Conservation (phyloP, 257 asterid species). For the Paulownia fortunei region DNA sequence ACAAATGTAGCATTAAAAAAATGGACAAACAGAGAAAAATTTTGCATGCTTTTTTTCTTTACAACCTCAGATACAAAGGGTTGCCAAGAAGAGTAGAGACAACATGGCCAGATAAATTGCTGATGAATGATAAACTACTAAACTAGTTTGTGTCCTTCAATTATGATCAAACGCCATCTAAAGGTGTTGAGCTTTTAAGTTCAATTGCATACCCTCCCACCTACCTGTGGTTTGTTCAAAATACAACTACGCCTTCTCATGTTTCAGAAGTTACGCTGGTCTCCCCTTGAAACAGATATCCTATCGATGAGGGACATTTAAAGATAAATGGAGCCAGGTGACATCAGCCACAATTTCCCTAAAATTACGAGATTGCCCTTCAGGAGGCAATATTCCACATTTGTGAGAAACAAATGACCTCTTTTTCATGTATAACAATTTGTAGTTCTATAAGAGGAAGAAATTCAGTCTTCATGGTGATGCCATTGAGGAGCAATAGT, state of each 20-base stretch:
- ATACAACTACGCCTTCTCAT: not conserved
- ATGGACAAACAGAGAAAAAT: not conserved
- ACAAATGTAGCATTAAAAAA: not conserved
- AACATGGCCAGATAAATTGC: not conserved
- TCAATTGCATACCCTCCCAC: not conserved
- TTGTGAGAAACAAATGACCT: not conserved
- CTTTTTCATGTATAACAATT: not conserved
- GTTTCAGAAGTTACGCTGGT: not conserved
- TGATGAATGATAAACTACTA: not conserved
- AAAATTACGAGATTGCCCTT: not conserved
- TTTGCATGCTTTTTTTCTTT: not conserved
- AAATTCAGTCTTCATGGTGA: no score
- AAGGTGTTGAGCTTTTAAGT: not conserved
- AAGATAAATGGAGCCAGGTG: not conserved
- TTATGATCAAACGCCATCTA: not conserved
- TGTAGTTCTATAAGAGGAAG: not conserved
- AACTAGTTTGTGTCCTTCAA: not conserved
- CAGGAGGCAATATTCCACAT: not conserved
- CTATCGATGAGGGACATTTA: not conserved
- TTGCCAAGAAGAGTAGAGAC: not conserved
- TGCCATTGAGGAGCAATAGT: not conserved
- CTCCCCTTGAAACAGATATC: not conserved
- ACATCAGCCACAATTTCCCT: not conserved
- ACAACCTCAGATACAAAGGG: not conserved
- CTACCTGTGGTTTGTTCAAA: constrained; percentile 2